A percentile compares a stretch with the other conserved stretches of the same genome.
Conservation (phyloP, 331 rosid genomes). For the Phaseolus coccineus region DNA sequence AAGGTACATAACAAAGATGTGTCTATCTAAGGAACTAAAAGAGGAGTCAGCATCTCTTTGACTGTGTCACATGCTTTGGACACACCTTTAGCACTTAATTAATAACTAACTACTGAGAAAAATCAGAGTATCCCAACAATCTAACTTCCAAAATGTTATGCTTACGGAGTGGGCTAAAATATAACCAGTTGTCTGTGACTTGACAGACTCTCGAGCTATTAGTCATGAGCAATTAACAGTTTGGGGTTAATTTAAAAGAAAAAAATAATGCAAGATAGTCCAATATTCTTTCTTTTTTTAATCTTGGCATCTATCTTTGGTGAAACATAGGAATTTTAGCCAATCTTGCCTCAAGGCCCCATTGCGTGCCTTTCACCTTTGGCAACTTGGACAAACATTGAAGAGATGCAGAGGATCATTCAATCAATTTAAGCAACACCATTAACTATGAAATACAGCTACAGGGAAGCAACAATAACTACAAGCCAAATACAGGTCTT, state of each 20-base stretch:
- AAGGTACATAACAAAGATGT: not conserved
- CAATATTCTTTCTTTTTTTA: slow-evolving; percentile 16
- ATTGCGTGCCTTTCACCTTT: not conserved
- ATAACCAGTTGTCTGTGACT: not conserved
- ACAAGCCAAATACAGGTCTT: slow-evolving; percentile 4
- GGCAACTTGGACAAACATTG: slow-evolving; percentile 21
- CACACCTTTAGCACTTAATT: slow-evolving; percentile 6
- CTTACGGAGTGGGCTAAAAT: not conserved
- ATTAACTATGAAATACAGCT: slow-evolving; percentile 34
- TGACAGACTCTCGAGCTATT: not conserved
- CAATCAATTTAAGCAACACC: slow-evolving; percentile 22
- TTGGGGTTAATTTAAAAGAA: not conserved
- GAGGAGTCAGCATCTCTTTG: not conserved
- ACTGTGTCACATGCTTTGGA: slow-evolving; percentile 10
- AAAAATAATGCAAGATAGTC: not conserved
- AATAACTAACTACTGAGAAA: slow-evolving; percentile 4
- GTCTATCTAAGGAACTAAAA: slow-evolving; percentile 7
- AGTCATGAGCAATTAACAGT: slow-evolving; percentile 25
- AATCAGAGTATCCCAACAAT: not conserved
- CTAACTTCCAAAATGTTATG: slow-evolving; percentile 27
- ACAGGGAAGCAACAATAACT: slow-evolving; percentile 36
- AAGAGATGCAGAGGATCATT: slow-evolving; percentile 32
- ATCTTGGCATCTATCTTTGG: not conserved
- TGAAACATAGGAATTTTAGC: not conserved
- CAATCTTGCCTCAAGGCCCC: slow-evolving; percentile 19